These are phyloP conservation scores for Tolypocladium tropicale DNA, from an alignment of 2,329 filamentous ascomycete species.

Conservation along the genomic window DNA sequence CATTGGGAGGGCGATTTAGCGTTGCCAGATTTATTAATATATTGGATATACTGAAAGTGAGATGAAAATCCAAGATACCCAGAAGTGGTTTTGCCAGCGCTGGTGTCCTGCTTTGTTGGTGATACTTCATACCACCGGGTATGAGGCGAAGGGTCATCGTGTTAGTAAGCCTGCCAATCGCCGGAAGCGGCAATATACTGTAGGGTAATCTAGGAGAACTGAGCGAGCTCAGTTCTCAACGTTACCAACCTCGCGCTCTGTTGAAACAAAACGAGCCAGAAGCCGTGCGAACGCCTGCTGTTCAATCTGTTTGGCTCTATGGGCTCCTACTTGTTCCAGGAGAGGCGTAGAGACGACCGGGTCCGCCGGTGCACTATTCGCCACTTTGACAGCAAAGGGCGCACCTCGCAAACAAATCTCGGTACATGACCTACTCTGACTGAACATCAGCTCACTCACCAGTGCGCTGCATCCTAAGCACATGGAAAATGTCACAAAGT, in stretches of 20 bases:
- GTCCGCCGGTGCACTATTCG: background rate
- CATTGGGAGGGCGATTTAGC: background rate
- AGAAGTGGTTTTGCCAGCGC: background rate
- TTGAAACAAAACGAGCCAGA: background rate
- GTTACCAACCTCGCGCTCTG: no score
- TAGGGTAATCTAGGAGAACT: background rate
- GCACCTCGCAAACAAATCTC: background rate
- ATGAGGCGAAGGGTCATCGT: no score
- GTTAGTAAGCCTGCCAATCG: background rate
- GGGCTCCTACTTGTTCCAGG: background rate
- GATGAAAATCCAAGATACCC: background rate
- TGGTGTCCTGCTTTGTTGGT: no score
- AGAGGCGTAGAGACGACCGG: no score
- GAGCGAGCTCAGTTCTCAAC: background rate
- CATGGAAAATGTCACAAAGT: conserved; percentile 16
- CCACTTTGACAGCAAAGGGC: background rate
- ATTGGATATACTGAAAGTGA: background rate
- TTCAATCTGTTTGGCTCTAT: background rate
- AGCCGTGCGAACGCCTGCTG: background rate
- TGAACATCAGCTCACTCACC: no score
- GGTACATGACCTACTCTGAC: background rate
- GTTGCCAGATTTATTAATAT: no score
- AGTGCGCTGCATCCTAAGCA: background rate
- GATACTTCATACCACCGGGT: no score
- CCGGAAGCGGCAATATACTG: background rate